A percentile compares a stretch with the other conserved stretches of the same genome.
phyloP scores from a whole-genome alignment of 176 grass and related monocot genomes.

The Triticum turgidum region DNA sequence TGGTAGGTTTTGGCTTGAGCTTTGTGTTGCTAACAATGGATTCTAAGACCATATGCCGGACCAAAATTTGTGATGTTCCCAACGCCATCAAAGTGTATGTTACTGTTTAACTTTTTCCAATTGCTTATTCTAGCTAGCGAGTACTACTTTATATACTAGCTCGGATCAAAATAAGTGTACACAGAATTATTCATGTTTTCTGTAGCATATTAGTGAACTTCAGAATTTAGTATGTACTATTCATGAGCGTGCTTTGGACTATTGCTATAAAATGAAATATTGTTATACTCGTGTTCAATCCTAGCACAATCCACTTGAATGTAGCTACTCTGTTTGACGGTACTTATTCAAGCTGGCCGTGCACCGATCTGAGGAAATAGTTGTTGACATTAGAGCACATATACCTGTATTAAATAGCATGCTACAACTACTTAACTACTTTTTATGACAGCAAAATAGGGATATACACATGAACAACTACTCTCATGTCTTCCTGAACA shows the following conservation, averaged over 20 bases:
- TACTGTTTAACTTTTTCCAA: not conserved
- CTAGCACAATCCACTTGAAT: not conserved
- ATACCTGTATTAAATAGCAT: not conserved
- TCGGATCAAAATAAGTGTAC: not conserved
- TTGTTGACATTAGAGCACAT: not conserved
- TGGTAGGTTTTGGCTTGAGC: not conserved
- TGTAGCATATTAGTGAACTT: not conserved
- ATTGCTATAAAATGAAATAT: not conserved
- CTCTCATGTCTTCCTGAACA: not conserved
- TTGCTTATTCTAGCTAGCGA: not conserved
- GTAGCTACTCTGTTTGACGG: not conserved
- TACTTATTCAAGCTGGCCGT: not conserved
- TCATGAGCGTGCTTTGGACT: not conserved
- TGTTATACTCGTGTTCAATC: not conserved
- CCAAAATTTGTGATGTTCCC: not conserved
- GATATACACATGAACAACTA: not conserved
- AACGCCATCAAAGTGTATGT: not conserved
- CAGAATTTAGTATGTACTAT: not conserved
- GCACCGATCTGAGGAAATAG: not conserved
- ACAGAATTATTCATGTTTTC: not conserved
- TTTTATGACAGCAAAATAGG: not conserved
- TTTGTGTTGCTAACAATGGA: not conserved
- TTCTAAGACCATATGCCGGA: not conserved
- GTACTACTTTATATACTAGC: not conserved
- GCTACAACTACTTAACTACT: not conserved